These are phyloP conservation scores for Trichoderma polysporum DNA, from an alignment of 2,329 filamentous ascomycete species.

Conservation along the genomic window DNA sequence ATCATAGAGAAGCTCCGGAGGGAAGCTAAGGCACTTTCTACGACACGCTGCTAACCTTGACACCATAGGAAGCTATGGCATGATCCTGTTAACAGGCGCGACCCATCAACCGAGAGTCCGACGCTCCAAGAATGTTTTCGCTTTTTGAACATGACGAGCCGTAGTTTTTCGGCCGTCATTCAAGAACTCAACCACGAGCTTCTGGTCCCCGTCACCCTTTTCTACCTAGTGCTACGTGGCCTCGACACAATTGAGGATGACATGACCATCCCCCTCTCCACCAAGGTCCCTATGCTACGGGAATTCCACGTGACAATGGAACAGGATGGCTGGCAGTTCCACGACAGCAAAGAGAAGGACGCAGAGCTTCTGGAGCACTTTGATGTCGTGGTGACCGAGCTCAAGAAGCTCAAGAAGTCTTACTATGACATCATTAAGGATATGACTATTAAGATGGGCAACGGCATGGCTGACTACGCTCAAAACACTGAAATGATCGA, in stretches of 20 bases:
- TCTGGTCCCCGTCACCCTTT: conserved; percentile 81
- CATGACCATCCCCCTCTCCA: conserved; percentile 80
- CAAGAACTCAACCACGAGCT: conserved; percentile 94
- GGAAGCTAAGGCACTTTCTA: neutral
- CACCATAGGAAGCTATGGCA: conserved; percentile 86
- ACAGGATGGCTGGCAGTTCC: conserved; percentile 86
- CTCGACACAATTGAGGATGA: conserved; percentile 99
- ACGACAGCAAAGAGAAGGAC: conserved; percentile 91
- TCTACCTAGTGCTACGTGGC: conserved; percentile 89
- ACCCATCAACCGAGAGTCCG: conserved; percentile 70
- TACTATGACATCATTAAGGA: conserved; percentile 89
- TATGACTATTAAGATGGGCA: conserved; percentile 91
- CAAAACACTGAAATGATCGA: conserved; percentile 78
- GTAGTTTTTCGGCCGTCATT: conserved; percentile 91
- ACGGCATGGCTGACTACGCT: conserved; percentile 97
- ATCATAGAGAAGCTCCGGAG: conserved; percentile 24
- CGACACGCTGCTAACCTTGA: conserved; percentile 24
- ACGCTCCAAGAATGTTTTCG: conserved; percentile 81
- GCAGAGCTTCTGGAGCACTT: conserved; percentile 90
- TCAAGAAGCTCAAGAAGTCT: conserved; percentile 70
- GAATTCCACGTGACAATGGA: conserved; percentile 78
- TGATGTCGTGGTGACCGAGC: conserved; percentile 79
- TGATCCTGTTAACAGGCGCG: conserved; percentile 83
- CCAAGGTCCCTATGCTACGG: conserved; percentile 83
- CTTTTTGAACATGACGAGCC: conserved; percentile 82